phyloP scores from a whole-genome alignment of 1,139 yeast genomes.

The Geotrichum carabidarum region DNA sequence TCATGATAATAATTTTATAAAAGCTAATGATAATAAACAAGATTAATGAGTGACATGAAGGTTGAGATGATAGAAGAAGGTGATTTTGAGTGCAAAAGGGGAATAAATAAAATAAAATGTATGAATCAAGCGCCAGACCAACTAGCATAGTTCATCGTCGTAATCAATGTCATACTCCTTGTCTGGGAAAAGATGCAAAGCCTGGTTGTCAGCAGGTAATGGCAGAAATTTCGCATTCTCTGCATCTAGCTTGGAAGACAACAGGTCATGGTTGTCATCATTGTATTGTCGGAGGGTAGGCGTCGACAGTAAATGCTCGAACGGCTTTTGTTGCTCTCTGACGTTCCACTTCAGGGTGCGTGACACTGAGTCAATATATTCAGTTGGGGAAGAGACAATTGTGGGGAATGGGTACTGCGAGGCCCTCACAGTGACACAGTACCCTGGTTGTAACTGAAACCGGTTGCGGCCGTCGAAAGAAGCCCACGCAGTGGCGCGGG shows the following conservation, averaged over 20 bases:
- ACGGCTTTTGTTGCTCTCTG: slow-evolving; percentile 75
- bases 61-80: neutral
- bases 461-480: slow-evolving; percentile 83
- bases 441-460: slow-evolving; percentile 64
- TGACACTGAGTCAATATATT: slow-evolving; percentile 77
- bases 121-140: too few relatives aligned
- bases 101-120: too few relatives aligned
- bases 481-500: slow-evolving; percentile 81
- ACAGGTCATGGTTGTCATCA: slow-evolving; percentile 9
- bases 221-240: neutral
- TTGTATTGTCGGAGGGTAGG: slow-evolving; percentile 10
- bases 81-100: too few relatives aligned
- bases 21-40: neutral
- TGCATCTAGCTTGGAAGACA: neutral
- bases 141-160: neutral
- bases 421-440: slow-evolving; percentile 71
- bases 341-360: slow-evolving; percentile 83
- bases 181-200: neutral
- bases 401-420: slow-evolving; percentile 85
- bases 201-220: neutral
- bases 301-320: slow-evolving; percentile 30
- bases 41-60: neutral
- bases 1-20: neutral
- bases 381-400: slow-evolving; percentile 66
- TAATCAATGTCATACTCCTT: slow-evolving; percentile 19